These are phyloP conservation scores for Silybum marianum DNA, from an alignment of 129 eudicot genomes.

Conservation along the genomic window DNA sequence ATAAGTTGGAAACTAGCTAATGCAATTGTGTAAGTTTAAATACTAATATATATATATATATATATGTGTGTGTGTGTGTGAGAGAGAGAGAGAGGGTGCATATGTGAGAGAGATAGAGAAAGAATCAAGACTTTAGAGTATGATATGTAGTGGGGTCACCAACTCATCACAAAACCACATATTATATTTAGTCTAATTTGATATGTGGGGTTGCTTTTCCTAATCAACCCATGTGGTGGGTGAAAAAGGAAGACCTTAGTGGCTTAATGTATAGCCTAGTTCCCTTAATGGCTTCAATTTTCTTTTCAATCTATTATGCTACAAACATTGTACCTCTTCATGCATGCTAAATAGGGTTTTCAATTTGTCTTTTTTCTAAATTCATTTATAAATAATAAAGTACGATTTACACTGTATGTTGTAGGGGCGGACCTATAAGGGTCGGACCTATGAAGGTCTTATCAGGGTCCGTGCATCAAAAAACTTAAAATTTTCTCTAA, in stretches of 20 bases:
- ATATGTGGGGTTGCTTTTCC: conserved; percentile 32
- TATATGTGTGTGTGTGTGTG: neutral
- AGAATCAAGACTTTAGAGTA: conserved; percentile 30
- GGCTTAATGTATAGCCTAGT: conserved; percentile 36
- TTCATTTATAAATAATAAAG: neutral
- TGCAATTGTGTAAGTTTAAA: conserved; percentile 11
- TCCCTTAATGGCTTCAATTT: conserved; percentile 38
- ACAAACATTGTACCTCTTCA: conserved; percentile 27
- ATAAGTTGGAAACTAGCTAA: neutral
- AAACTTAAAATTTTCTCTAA: no score
- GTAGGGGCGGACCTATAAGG: no score
- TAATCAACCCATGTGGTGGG: conserved; percentile 57
- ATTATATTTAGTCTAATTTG: conserved; percentile 25
- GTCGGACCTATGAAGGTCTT: no score
- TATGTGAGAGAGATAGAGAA: neutral
- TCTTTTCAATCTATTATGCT: conserved; percentile 14
- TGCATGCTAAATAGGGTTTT: conserved; percentile 25
- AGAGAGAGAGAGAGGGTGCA: neutral
- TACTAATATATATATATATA: neutral
- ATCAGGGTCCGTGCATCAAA: no score
- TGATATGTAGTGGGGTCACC: conserved; percentile 28
- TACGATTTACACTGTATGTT: neutral
- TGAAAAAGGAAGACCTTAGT: conserved; percentile 35
- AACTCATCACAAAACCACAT: conserved; percentile 27
- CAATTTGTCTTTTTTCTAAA: conserved; percentile 22